Evolutionary conservation across 176 grass and related monocot genomes (phyloP).

Genomic region (Cymbopogon citratus): DNA sequence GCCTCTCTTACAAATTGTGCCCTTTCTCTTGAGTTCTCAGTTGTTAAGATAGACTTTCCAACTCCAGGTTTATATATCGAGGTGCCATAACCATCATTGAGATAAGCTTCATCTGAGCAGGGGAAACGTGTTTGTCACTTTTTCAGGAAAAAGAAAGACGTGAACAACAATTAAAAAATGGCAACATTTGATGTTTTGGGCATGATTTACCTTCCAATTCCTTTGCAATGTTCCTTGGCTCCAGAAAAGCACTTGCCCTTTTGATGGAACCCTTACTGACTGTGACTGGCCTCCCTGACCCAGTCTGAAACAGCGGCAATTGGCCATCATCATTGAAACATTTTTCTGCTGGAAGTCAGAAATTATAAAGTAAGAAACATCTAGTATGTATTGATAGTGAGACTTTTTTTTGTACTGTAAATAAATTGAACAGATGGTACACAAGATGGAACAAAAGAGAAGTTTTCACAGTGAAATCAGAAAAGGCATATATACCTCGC

Average conservation of each 20-base stretch:
- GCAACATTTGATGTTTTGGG: not conserved
- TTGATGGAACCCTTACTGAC: conserved; percentile 54
- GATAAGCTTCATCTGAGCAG: conserved; percentile 45
- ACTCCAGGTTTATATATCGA: conserved; percentile 40
- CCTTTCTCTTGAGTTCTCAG: conserved; percentile 37
- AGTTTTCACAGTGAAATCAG: conserved; percentile 18
- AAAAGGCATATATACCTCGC: conserved; percentile 33
- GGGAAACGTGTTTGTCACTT: conserved; percentile 4
- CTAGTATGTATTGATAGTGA: not conserved
- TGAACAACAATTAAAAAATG: not conserved
- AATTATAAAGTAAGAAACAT: conserved; percentile 18
- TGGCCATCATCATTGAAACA: not conserved
- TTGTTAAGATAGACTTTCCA: conserved; percentile 41
- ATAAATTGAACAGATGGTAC: conserved; percentile 5
- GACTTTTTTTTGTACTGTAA: conserved; percentile 1
- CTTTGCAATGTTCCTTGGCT: conserved; percentile 54
- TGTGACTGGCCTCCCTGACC: conserved; percentile 37
- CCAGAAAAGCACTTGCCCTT: conserved; percentile 45
- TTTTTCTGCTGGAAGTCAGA: conserved; percentile 29
- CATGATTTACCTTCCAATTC: conserved; percentile 47
- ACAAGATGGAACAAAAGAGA: conserved; percentile 16
- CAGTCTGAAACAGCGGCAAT: conserved; percentile 45
- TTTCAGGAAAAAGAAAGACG: not conserved
- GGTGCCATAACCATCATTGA: conserved; percentile 24
- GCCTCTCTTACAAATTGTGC: conserved; percentile 31